Percentiles rank a stretch among this genome's conserved stretches.
Conservation (phyloP, 2,329 filamentous ascomycete species). For the Trichoderma pleuroti region DNA sequence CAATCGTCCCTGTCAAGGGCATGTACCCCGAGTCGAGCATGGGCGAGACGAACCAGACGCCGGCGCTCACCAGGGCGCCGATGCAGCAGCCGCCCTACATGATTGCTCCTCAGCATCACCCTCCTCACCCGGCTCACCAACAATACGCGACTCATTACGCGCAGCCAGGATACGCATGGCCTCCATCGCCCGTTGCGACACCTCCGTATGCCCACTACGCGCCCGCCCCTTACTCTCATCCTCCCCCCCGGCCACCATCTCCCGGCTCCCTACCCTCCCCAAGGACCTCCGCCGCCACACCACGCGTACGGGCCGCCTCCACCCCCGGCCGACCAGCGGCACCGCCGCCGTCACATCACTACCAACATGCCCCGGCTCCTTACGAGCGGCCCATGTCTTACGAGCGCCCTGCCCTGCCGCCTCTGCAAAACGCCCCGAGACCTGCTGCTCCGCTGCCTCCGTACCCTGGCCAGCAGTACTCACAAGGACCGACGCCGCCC, state of each 20-base stretch:
- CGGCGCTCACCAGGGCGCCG: constrained; percentile 74
- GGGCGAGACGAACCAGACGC: constrained; percentile 76
- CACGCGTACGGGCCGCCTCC: constrained; percentile 24
- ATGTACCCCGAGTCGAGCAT: constrained; percentile 97
- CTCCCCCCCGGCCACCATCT: constrained; percentile 29
- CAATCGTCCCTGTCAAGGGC: constrained; percentile 84
- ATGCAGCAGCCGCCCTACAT: constrained; percentile 49
- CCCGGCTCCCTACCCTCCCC: constrained; percentile 30
- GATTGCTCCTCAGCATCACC: constrained; percentile 35
- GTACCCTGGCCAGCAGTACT: constrained; percentile 33
- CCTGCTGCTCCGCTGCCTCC: constrained; percentile 27
- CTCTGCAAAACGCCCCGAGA: constrained; percentile 32
- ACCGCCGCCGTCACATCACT: constrained; percentile 24
- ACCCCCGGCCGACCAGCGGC: neutral
- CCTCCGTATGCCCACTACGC: constrained; percentile 51
- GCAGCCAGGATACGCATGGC: constrained; percentile 49
- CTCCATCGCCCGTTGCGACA: constrained; percentile 53
- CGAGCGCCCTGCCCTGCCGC: constrained; percentile 38
- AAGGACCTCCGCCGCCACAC: constrained; percentile 27
- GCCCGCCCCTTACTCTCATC: constrained; percentile 39
- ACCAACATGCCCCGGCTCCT: constrained; percentile 21
- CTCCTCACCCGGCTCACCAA: constrained; percentile 26
- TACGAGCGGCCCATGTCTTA: constrained; percentile 23
- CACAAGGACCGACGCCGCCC: constrained; percentile 36
- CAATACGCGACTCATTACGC: constrained; percentile 41